Base-by-base conservation (phyloP, 352 stramenopile genomes). In the Globisporangium parvum region DNA sequence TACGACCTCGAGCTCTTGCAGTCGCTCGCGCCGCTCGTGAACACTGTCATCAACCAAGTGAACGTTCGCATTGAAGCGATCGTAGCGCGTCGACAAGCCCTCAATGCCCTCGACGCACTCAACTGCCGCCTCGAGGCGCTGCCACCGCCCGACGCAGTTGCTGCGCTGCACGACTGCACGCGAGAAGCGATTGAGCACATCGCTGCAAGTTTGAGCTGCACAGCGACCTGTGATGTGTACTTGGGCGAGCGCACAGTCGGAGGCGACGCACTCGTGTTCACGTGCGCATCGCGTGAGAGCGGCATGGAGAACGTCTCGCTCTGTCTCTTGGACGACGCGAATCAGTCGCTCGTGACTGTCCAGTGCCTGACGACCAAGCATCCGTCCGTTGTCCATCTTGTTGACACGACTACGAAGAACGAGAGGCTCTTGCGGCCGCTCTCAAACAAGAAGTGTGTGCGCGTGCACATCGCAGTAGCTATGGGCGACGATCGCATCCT, bases 1-100 rank as follows among this genome's bases (percentile, higher is more conserved):
- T 87, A 85, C 46, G 80, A 89, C 41, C 44, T 75, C 20, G 77
- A 88, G 6, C 80, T 90, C 24, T 40, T 93, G 3, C 28, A 55
- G 1, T 65, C 57, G 3, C 46, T 88, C 17, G 14, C 85, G 11
- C 71, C 73, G 4, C 47, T 63, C 20, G 53, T 88, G 20, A 75
- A 87, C 33, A 59, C 66, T 12, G 40, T 88, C 0, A 69, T 87
- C n/a, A 11, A 21, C 1, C 52, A 66, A 17, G 63, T 85, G 35
- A 88, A 88, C 49, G 3, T 62, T 2, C 71, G 77, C 1, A 61
- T 88, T 0, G 61, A 76, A 50, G 75, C 73, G 4, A 80, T 87
- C 17, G 69, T 79, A 0, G 52, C 63, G 0, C 63, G 80, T 21
- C 67, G 71, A 44, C 51, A 67, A 11, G 66, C 63, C 10, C 47